A percentile compares a stretch with the other conserved stretches of the same genome.
Evolutionary conservation across 495 filamentous ascomycete genomes (phyloP).

Genomic region (Choiromyces venosus): DNA sequence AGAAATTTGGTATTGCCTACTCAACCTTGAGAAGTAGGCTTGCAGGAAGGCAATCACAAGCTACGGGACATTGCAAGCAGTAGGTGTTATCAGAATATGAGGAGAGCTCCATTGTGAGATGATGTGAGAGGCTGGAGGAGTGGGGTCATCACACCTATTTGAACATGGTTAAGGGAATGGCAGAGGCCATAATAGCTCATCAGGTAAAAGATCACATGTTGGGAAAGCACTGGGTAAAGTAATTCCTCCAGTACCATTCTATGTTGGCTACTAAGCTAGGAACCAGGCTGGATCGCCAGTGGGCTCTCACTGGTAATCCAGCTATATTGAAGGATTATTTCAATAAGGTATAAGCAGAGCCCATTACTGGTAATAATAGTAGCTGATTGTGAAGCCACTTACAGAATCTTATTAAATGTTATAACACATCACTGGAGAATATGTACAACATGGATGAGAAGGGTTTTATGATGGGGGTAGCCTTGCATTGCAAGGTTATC

Average conservation of each 20-base stretch:
- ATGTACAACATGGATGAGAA: no score
- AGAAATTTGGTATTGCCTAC: conserved; percentile 16
- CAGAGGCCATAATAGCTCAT: background rate
- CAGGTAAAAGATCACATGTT: background rate
- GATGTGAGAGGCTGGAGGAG: background rate
- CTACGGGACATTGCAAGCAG: conserved; percentile 1
- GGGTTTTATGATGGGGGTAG: no score
- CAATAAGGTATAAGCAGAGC: background rate
- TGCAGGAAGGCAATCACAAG: no score
- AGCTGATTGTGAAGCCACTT: no score
- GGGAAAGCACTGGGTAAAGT: background rate
- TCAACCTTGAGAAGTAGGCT: conserved; percentile 1
- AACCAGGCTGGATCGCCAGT: conserved; percentile 1
- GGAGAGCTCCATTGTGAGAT: conserved; percentile 8
- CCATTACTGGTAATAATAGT: no score
- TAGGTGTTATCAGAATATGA: conserved; percentile 6
- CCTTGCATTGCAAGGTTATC: no score
- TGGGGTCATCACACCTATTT: background rate
- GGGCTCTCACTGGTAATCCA: background rate
- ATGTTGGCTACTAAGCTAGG: background rate
- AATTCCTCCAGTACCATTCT: conserved; percentile 6
- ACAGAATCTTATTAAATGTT: no score
- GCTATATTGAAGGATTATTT: no score
- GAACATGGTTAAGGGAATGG: conserved; percentile 7
- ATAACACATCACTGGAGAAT: no score